Base-by-base conservation (phyloP, 371 early-diverging fungal species). In the Rhizopus microsporus region DNA sequence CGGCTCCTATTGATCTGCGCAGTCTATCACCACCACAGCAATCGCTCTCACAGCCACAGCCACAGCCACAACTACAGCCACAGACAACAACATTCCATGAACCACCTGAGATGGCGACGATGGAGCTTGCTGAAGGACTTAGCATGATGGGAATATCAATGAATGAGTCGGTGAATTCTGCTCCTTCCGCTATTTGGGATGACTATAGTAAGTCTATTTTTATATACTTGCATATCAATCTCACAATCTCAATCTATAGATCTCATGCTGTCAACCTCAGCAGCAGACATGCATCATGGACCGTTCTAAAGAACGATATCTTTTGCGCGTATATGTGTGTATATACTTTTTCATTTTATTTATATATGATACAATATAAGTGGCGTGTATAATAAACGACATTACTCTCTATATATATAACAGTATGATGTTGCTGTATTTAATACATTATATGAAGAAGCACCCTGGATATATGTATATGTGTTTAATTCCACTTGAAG, bases 91-190 rank as follows among this genome's bases (percentile, higher is more conserved):
- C 15, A 29, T 12, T 7, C 15, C 23, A 15, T 23, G 23, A 46
- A 46, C 46, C 17, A 3, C 46, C 7, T 3, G 46, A 46, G 7
- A 23, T 46, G 16, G 17, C 46, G 8, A 9, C 17, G 46, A 46
- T 46, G 4, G 29, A 46, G 7, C 46, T 46, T 23, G 46, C 46
- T 46, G 29, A 46, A 9, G 46, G 46, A 46, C 46, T 46, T 46
- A 46, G 46, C 46, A 46, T 46, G 46, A 46, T 46, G 46, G 46
- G 46, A 7, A 46, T 46, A 46, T 46, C 46, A 7, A 29, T 29
- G 7, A 17, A 23, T 15, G 7, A 46, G 17, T 29, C 46, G 29
- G 29, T 46, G 46, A 23, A 23, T 23, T 29, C 30, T 46, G n/a
- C 46, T 29, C 46, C 46, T 29, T 29, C 17, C 29, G 17, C 46